A percentile compares a stretch with the other conserved stretches of the same genome.
These are phyloP conservation scores for Spongispora temasekensis DNA, from an alignment of 1,284 basidiomycete species.

Conservation along the genomic window DNA sequence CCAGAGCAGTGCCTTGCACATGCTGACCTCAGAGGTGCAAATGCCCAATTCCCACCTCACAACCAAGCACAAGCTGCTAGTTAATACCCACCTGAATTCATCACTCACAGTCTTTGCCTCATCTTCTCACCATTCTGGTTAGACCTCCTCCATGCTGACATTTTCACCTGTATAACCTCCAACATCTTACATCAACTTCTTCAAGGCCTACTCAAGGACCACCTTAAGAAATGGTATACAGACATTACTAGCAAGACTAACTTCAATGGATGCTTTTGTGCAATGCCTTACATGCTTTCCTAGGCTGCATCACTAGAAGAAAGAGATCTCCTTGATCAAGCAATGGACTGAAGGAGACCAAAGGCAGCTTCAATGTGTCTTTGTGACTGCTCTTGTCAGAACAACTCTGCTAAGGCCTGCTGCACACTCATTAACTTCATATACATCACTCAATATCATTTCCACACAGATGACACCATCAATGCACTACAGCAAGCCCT, in stretches of 20 bases:
- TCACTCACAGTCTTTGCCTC: background rate
- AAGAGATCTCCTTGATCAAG: too few species aligned
- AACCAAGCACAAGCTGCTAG: background rate
- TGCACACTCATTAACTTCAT: too few species aligned
- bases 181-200: constrained; percentile 4
- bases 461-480: too few species aligned
- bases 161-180: background rate
- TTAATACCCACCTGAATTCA: background rate
- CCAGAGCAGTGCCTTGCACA: constrained; percentile 31
- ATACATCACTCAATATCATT: too few species aligned
- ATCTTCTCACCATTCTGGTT: constrained; percentile 2
- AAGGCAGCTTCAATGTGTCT: too few species aligned
- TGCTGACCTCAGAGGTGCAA: constrained; percentile 18
- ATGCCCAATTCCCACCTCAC: background rate
- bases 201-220: constrained; percentile 4
- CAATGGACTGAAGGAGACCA: too few species aligned
- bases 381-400: too few species aligned
- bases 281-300: too few species aligned
- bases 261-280: background rate
- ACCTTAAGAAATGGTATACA: constrained; percentile 1
- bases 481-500: too few species aligned
- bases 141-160: background rate
- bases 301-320: too few species aligned
- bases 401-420: too few species aligned
- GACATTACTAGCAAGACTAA: background rate